Evolutionary conservation across 2,329 filamentous ascomycete genomes (phyloP).

Genomic region (Immersiporthe knoxdaviesiana): DNA sequence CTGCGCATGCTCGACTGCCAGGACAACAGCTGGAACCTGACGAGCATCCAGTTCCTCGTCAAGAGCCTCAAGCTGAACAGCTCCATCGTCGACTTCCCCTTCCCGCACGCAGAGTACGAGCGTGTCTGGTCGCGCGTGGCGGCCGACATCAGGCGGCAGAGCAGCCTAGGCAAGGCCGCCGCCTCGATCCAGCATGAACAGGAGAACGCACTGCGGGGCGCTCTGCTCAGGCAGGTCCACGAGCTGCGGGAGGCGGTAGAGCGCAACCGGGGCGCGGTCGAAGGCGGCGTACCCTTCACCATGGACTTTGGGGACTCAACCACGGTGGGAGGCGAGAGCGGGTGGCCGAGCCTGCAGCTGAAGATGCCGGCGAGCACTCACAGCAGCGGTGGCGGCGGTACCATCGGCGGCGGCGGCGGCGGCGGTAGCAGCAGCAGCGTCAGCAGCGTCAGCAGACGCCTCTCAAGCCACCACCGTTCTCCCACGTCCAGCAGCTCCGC

Average conservation of each 20-base stretch:
- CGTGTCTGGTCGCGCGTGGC: constrained; percentile 34
- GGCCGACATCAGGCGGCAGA: constrained; percentile 31
- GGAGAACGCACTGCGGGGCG: constrained; percentile 30
- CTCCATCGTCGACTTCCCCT: constrained; percentile 49
- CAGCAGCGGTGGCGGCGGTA: background rate
- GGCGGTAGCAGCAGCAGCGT: background rate
- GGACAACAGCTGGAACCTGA: constrained; percentile 58
- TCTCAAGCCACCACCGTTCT: constrained; percentile 27
- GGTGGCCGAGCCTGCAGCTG: constrained; percentile 35
- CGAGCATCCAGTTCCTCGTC: constrained; percentile 52
- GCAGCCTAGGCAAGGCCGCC: constrained; percentile 27
- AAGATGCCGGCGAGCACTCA: constrained; percentile 26
- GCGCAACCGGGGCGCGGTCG: constrained; percentile 36
- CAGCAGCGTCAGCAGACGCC: constrained; percentile 1
- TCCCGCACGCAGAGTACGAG: constrained; percentile 35
- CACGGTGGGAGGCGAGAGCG: constrained; percentile 31
- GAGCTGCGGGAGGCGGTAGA: constrained; percentile 33
- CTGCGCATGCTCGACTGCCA: constrained; percentile 58
- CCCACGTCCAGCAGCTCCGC: constrained; percentile 27
- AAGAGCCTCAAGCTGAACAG: constrained; percentile 48
- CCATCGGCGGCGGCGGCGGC: background rate
- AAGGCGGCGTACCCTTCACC: constrained; percentile 34
- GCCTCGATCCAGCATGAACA: constrained; percentile 32
- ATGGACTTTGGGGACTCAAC: constrained; percentile 36
- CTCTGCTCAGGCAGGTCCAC: constrained; percentile 29